Base-by-base conservation (phyloP, 2,329 filamentous ascomycete species). In the Lasiodiplodia sp. region DNA sequence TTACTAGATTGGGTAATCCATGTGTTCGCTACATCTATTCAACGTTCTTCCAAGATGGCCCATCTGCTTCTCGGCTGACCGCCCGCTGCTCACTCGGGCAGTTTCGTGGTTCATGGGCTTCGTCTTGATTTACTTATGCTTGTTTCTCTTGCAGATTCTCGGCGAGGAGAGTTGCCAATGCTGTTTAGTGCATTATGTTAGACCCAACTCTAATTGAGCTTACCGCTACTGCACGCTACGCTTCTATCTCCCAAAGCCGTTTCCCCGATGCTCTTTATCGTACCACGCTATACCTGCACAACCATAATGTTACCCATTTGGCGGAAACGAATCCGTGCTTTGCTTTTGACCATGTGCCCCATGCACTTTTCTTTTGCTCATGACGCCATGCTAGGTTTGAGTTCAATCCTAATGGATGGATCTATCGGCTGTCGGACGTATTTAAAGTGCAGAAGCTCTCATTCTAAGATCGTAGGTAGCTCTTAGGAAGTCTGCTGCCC, bases 191-290 rank as follows among this genome's bases (percentile, higher is more conserved):
- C 44, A 14, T 11, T 8, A 47, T 47, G n/a, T 10, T 18, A 16
- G 44, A 7, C 44, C 44, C 44, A 47, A 47, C 18, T 47, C 44
- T 47, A 47, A 47, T 47, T 47, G 40, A 16, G 40, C 40, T 18
- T 12, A 28, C 60, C 23, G 44, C 28, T 52, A 12, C 28, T 21
- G 18, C 34, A 52, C 16, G 49, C 49, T 8, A 4, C 44, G 44
- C 44, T 10, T 4, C n/a, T n/a, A 47, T 47, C 25, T 28, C 38
- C 40, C 58, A 63, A 18, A 63, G 23, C 40, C 58, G 23, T 63
- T 63, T 25, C 34, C 58, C 58, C 40, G 37, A 63, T 3, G 18
- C 25, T 10, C n/a, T 23, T 18, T 28, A 7, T n/a, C n/a, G n/a
- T 11, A 11, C n/a, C 1, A 47, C 44, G n/a, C n/a, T 14, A n/a